Percentiles rank a stretch among this genome's conserved stretches.
phyloP scores from a whole-genome alignment of 176 grass and related monocot genomes.

The Panicum miliaceum region DNA sequence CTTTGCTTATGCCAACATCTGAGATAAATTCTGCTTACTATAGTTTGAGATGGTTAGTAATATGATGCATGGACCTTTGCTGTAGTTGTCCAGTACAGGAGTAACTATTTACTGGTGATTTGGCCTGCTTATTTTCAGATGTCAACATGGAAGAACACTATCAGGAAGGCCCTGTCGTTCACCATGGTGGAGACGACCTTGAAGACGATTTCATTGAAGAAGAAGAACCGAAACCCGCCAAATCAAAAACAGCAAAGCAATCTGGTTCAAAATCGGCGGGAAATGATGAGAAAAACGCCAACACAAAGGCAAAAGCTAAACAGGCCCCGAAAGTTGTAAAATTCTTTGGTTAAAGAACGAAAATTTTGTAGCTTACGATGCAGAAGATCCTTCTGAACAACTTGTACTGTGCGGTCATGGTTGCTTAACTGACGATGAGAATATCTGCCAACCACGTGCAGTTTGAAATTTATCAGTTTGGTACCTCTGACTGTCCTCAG shows the following conservation, averaged over 20 bases:
- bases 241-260: slow-evolving; percentile 43
- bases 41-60: slow-evolving; percentile 4
- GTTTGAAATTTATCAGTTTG: background rate
- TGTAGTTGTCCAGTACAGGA: slow-evolving; percentile 2
- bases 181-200: slow-evolving; percentile 82
- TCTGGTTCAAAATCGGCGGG: slow-evolving; percentile 35
- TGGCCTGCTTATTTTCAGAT: slow-evolving; percentile 54
- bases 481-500: background rate
- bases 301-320: slow-evolving; percentile 59
- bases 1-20: background rate
- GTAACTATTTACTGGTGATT: slow-evolving; percentile 20
- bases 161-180: slow-evolving; percentile 30
- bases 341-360: slow-evolving; percentile 63
- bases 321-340: slow-evolving; percentile 82
- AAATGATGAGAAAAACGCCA: slow-evolving; percentile 38
- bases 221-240: slow-evolving; percentile 51
- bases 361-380: slow-evolving; percentile 6
- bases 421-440: slow-evolving; percentile 29
- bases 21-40: background rate
- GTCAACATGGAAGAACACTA: slow-evolving; percentile 20
- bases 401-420: background rate
- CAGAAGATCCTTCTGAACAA: slow-evolving; percentile 6
- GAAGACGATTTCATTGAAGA: slow-evolving; percentile 88
- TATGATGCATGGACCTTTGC: background rate
- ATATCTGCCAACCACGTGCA: background rate